Evolutionary conservation across 2,329 filamentous ascomycete species (phyloP).

Genomic region (Coccinonectria pachysandricola): DNA sequence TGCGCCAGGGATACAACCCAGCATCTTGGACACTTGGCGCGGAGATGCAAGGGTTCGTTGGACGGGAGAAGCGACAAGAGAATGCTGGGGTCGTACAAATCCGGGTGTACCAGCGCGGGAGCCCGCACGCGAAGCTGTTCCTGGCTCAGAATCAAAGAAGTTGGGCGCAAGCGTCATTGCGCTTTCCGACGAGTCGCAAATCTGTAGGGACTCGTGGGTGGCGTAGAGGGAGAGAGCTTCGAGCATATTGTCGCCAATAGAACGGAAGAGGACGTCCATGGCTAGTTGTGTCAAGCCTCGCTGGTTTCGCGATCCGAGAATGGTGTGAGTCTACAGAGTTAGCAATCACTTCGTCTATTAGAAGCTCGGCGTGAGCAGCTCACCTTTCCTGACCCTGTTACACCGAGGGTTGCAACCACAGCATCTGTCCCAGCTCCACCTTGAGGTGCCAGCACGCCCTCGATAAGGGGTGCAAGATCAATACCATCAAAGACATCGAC

Average conservation of each 20-base stretch:
- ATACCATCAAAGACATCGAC: conserved; percentile 78
- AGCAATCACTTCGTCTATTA: no score
- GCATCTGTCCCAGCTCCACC: conserved; percentile 78
- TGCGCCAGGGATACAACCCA: conserved; percentile 17
- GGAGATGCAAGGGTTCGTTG: conserved; percentile 21
- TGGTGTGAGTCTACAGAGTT: conserved; percentile 84
- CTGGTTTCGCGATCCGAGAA: conserved; percentile 77
- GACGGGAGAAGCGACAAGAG: no score
- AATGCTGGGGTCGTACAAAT: conserved; percentile 43
- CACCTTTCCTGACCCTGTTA: conserved; percentile 95
- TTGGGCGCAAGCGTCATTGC: conserved; percentile 61
- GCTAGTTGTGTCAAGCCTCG: conserved; percentile 86
- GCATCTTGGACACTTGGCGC: conserved; percentile 8
- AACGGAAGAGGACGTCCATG: conserved; percentile 81
- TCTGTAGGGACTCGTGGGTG: conserved; percentile 62
- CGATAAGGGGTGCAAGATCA: conserved; percentile 62
- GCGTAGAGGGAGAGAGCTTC: conserved; percentile 47
- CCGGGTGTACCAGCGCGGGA: conserved; percentile 62
- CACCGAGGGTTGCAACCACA: conserved; percentile 80
- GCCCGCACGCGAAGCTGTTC: conserved; percentile 44
- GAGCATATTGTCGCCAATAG: conserved; percentile 62
- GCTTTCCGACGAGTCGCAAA: conserved; percentile 73
- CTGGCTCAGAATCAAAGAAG: conserved; percentile 66
- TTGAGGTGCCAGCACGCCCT: conserved; percentile 65
- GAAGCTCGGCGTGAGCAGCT: conserved; percentile 8